phyloP scores from a whole-genome alignment of 176 grass and related monocot genomes.

The Hyparrhenia diplandra region DNA sequence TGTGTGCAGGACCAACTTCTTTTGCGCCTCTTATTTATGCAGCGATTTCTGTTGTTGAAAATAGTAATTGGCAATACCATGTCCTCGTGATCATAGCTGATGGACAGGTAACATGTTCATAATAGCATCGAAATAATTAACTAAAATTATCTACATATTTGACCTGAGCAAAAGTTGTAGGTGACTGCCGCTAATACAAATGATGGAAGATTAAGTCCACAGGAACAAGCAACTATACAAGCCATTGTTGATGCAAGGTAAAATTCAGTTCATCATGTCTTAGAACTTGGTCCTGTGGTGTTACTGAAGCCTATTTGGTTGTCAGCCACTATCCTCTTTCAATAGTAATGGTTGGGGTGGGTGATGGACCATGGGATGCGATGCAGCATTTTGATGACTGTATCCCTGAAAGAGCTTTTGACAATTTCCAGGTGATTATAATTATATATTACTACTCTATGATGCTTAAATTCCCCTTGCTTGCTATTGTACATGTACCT shows the following conservation, averaged over 20 bases:
- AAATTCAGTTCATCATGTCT: conserved; percentile 21
- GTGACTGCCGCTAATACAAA: conserved; percentile 40
- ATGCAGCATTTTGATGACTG: conserved; percentile 94
- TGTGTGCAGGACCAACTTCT: conserved; percentile 78
- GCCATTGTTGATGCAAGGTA: conserved; percentile 93
- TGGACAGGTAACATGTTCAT: conserved; percentile 62
- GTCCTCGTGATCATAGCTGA: conserved; percentile 96
- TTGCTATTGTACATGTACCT: conserved; percentile 13
- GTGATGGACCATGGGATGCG: conserved; percentile 94
- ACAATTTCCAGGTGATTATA: conserved; percentile 90
- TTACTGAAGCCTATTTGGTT: conserved; percentile 38
- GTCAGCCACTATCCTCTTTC: conserved; percentile 91
- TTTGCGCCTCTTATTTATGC: conserved; percentile 82
- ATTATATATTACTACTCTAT: not conserved
- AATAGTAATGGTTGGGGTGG: conserved; percentile 96
- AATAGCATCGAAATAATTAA: conserved; percentile 20
- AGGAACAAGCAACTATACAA: conserved; percentile 83
- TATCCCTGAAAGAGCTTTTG: conserved; percentile 86
- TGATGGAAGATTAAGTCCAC: conserved; percentile 63
- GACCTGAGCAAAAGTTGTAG: conserved; percentile 47
- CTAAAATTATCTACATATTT: conserved; percentile 12
- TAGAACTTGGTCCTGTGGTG: conserved; percentile 5
- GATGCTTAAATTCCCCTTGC: not conserved
- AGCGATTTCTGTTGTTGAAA: conserved; percentile 76
- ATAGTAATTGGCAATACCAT: conserved; percentile 85